A percentile compares a stretch with the other conserved stretches of the same genome.
phyloP scores from a whole-genome alignment of 2,329 filamentous ascomycete species.

The Hyphodiscus sp. region DNA sequence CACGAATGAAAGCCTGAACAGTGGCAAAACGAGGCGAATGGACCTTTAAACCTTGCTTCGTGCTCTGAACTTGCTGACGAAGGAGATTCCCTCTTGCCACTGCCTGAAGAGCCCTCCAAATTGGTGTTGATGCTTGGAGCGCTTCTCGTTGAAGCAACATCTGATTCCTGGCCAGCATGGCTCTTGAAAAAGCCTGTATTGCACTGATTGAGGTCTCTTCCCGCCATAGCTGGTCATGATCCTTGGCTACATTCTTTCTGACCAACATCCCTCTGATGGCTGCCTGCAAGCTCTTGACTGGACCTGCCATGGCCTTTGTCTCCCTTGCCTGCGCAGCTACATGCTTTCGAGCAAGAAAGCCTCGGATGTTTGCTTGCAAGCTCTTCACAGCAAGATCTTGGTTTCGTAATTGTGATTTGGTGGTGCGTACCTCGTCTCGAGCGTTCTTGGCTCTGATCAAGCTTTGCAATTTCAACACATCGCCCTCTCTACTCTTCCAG shows the following conservation, averaged over 20 bases:
- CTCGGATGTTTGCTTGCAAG: conserved; percentile 61
- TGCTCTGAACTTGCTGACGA: conserved; percentile 38
- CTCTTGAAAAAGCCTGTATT: conserved; percentile 62
- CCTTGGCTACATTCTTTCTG: conserved; percentile 46
- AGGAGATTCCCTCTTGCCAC: conserved; percentile 38
- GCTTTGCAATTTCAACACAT: conserved; percentile 76
- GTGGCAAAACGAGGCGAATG: conserved; percentile 32
- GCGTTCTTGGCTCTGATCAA: conserved; percentile 65
- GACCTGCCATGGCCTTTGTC: conserved; percentile 44
- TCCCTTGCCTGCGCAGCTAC: conserved; percentile 50
- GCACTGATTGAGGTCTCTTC: conserved; percentile 44
- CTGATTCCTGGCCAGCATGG: conserved; percentile 51
- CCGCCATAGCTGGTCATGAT: conserved; percentile 45
- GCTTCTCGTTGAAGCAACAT: conserved; percentile 44
- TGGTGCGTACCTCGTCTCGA: conserved; percentile 50
- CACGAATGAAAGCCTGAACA: conserved; percentile 38
- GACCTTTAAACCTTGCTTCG: conserved; percentile 48
- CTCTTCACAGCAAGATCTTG: conserved; percentile 58
- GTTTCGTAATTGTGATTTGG: conserved; percentile 52
- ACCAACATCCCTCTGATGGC: conserved; percentile 54
- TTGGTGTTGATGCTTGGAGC: conserved; percentile 42
- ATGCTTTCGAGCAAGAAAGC: conserved; percentile 56
- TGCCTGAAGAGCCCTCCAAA: conserved; percentile 44
- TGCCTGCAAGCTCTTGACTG: conserved; percentile 57
- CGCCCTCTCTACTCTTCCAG: conserved; percentile 63